Base-by-base conservation (phyloP, 352 stramenopile species). In the Phytophthora idaei region DNA sequence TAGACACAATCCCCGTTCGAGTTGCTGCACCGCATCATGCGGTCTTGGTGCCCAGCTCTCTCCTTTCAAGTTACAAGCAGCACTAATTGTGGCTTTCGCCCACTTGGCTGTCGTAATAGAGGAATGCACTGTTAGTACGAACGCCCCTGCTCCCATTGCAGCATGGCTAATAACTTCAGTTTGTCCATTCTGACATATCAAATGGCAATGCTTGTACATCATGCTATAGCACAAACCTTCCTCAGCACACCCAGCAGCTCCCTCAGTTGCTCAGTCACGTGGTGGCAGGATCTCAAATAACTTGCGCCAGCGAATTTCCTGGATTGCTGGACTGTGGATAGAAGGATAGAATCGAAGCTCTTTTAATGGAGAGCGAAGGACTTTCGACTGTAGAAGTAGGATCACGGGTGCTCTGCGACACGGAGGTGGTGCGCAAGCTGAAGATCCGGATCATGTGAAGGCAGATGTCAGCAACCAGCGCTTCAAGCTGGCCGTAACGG, bases 321-420 rank as follows among this genome's bases (percentile, higher is more conserved):
- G 61, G 36, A 45, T 58, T 49, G 34, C 11, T 21, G 28, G 28
- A 8, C 47, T 53, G 47, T 52, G 28, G 17, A 21, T 21, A 21
- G 17, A 21, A 0, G 0, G 47, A 54, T 27, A 55, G 29, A 25
- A 15, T 36, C 21, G 21, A 57, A 21, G 8, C 34, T 27, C 17
- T 14, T 25, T 4, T 8, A 31, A 31, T 25, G 15, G 15, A 27
- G 8, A 34, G 36, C 36, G n/a, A 42, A n/a, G 3, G 5, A 7
- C 34, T 65, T 36, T 65, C 25, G 39, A 61, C 48, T 32, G 65
- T 54, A 64, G 51, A 68, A 68, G 57, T 32, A 42, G 36, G 36
- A 42, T 11, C 36, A 17, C 8, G 17, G 21, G 32, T 1, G 55
- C 34, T 71, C 57, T 71, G 64, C 37, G 58, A 72, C 63, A 71